These are phyloP conservation scores for Neocucurbitaria cava DNA, from an alignment of 2,329 filamentous ascomycete genomes.

Conservation along the genomic window DNA sequence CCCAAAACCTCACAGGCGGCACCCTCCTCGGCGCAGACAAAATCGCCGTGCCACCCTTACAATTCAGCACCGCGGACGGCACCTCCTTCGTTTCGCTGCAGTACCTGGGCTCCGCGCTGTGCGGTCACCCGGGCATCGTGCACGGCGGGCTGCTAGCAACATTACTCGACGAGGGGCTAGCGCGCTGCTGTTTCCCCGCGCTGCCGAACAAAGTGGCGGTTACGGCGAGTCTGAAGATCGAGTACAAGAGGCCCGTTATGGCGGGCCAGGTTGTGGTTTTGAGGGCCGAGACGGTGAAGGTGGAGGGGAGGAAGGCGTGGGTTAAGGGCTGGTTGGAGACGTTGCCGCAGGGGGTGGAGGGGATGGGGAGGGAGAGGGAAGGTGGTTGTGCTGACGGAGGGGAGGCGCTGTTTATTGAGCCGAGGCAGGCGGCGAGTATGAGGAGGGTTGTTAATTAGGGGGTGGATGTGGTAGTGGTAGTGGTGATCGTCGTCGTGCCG, in stretches of 20 bases:
- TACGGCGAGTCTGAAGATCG: constrained; percentile 82
- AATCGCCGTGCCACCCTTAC: constrained; percentile 81
- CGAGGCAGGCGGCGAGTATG: constrained; percentile 72
- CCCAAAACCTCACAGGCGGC: constrained; percentile 81
- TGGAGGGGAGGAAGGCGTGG: constrained; percentile 94
- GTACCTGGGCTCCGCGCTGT: constrained; percentile 80
- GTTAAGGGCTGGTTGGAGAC: constrained; percentile 87
- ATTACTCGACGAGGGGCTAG: constrained; percentile 87
- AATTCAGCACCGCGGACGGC: constrained; percentile 69
- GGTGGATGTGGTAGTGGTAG: background rate
- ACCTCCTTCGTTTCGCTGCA: constrained; percentile 66
- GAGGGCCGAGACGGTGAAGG: constrained; percentile 78
- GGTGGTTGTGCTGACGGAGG: constrained; percentile 76
- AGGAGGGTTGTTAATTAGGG: constrained; percentile 35
- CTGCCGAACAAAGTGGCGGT: constrained; percentile 85
- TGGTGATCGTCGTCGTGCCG: too few relatives aligned
- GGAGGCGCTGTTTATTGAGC: constrained; percentile 86
- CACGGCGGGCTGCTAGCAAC: constrained; percentile 94
- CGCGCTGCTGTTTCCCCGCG: constrained; percentile 84
- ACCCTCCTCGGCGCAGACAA: constrained; percentile 76
- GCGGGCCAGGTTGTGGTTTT: constrained; percentile 80
- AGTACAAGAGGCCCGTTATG: constrained; percentile 82
- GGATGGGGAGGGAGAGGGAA: constrained; percentile 65
- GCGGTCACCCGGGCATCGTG: constrained; percentile 87
- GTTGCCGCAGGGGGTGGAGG: too few relatives aligned